Percentiles rank a stretch among this genome's conserved stretches.
phyloP scores from a whole-genome alignment of 768 basidiomycete genomes.

The Tricholoma furcatifolium region DNA sequence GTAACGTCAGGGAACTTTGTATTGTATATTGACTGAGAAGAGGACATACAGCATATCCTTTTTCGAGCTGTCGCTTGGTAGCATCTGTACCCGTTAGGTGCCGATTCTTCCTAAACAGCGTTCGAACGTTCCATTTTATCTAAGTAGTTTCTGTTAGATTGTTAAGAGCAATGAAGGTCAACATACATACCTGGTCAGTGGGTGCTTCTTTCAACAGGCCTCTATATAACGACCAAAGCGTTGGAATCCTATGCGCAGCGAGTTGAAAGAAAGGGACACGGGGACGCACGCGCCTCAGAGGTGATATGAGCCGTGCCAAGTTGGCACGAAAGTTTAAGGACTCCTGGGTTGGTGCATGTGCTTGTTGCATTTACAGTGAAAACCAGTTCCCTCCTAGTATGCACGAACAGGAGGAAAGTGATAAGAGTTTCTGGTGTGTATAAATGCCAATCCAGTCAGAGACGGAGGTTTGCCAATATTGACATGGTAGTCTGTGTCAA shows the following conservation, averaged over 20 bases:
- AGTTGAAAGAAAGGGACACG: constrained; percentile 68
- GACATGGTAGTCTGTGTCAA: not conserved
- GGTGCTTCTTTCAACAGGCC: constrained; percentile 59
- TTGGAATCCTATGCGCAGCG: constrained; percentile 72
- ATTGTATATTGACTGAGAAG: not conserved
- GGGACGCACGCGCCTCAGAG: constrained; percentile 58
- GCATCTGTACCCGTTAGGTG: constrained; percentile 51
- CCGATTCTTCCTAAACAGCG: constrained; percentile 51
- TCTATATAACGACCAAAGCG: constrained; percentile 75
- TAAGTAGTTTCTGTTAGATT: constrained; percentile 23
- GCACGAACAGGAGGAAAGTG: too few species aligned
- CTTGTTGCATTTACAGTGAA: constrained; percentile 8
- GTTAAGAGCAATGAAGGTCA: not conserved
- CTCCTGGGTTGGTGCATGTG: constrained; percentile 18
- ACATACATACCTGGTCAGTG: constrained; percentile 47
- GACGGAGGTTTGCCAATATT: not conserved
- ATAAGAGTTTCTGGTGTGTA: not conserved
- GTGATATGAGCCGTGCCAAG: constrained; percentile 51
- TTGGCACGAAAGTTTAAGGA: constrained; percentile 52
- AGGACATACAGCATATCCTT: constrained; percentile 54
- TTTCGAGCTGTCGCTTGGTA: constrained; percentile 45
- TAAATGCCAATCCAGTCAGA: not conserved
- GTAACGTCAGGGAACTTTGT: not conserved
- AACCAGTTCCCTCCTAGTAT: not conserved
- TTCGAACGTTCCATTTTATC: constrained; percentile 57